These are phyloP conservation scores for Lentinula aciculospora DNA, from an alignment of 768 basidiomycete genomes.

Conservation along the genomic window DNA sequence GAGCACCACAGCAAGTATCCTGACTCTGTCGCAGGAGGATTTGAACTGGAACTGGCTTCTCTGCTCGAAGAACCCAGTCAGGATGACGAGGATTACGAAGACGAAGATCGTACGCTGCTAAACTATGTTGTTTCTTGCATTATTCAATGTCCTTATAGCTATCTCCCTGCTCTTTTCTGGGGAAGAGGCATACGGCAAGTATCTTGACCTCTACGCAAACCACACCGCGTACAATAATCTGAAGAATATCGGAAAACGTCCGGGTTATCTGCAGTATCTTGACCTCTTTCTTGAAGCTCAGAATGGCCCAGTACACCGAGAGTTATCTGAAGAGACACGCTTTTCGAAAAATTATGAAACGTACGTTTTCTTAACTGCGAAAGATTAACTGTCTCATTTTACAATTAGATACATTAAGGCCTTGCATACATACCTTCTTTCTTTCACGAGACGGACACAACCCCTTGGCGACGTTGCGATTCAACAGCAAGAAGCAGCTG, in stretches of 20 bases:
- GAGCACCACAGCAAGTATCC: slow-evolving; percentile 97
- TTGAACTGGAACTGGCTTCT: slow-evolving; percentile 79
- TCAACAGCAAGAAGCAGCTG: slow-evolving; percentile 57
- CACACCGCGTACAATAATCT: slow-evolving; percentile 90
- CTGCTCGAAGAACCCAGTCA: slow-evolving; percentile 75
- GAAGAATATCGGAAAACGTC: slow-evolving; percentile 74
- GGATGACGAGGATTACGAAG: slow-evolving; percentile 63
- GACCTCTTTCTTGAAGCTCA: slow-evolving; percentile 73
- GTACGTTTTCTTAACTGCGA: slow-evolving; percentile 35
- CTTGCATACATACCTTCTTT: slow-evolving; percentile 79
- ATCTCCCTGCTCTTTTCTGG: slow-evolving; percentile 88
- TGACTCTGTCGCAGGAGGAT: slow-evolving; percentile 74
- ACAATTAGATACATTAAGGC: slow-evolving; percentile 69
- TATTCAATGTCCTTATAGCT: slow-evolving; percentile 34
- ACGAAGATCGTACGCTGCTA: slow-evolving; percentile 75
- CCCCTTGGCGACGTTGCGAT: slow-evolving; percentile 76
- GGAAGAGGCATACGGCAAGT: slow-evolving; percentile 92
- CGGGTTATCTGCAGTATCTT: slow-evolving; percentile 91
- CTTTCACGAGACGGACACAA: slow-evolving; percentile 79
- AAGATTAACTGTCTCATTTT: slow-evolving; percentile 5
- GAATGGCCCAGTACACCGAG: slow-evolving; percentile 54
- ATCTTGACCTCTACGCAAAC: slow-evolving; percentile 86
- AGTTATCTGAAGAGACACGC: slow-evolving; percentile 64
- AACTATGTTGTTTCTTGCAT: background rate
- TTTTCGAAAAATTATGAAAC: slow-evolving; percentile 72